Base-by-base conservation (phyloP, 2,329 filamentous ascomycete genomes). In the Rhinocladiella mackenziei region DNA sequence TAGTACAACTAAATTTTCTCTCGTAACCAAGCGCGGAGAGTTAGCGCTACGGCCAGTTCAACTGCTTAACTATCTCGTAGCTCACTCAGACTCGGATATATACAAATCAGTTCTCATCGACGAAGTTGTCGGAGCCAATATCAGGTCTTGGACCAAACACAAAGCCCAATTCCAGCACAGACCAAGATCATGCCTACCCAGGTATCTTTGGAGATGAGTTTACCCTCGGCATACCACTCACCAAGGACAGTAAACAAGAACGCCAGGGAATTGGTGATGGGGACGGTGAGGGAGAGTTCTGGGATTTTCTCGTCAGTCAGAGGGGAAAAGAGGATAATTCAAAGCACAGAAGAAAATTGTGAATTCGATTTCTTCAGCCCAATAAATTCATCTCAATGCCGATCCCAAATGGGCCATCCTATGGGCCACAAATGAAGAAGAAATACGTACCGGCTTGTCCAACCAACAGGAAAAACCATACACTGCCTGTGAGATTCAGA, bases 391-490 rank as follows among this genome's bases (percentile, higher is more conserved):
- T n/a, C n/a, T n/a, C n/a, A n/a, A n/a, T n/a, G n/a, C n/a, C n/a
- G n/a, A n/a, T n/a, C n/a, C n/a, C n/a, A n/a, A n/a, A n/a, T n/a
- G n/a, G n/a, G n/a, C n/a, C n/a, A n/a, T n/a, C n/a, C n/a, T n/a
- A n/a, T n/a, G n/a, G 28, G 11, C 28, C 11, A n/a, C 10, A 30
- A 26, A 35, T 5, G 43, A 49, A 15, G 23, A 26, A 42, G 18
- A 29, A 46, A 54, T 47, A 76, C 84, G 57, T 67, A 94, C 89
- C 89, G 58, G 89, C 89, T 64, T 92, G 80, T 5, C 91, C 91
- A 67, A 97, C 91, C 54, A 97, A 72, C 56, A 97, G 67, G 58
- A 97, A 97, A 68, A 97, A 97, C 91, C 91, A 97, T 43, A 96
- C 76, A 61, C 88, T 94, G 20, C 91, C 91, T 2, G 91, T 95